Conservation (phyloP, 2,329 filamentous ascomycete species). For the Botrytis paeoniae region DNA sequence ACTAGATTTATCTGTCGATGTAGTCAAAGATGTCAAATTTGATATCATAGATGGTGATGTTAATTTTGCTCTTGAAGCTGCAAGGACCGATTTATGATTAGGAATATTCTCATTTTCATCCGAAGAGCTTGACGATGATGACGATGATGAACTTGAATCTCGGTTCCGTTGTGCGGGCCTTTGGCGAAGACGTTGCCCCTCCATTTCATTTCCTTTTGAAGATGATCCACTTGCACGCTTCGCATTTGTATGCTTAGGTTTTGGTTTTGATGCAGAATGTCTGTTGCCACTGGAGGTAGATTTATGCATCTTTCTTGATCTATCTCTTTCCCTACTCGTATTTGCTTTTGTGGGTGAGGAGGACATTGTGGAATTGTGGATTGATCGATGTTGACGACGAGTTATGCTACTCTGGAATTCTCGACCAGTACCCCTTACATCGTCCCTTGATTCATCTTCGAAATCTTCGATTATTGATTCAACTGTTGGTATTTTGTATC, state of each 20-base stretch:
- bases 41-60: slow-evolving; percentile 39
- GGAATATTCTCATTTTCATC: slow-evolving; percentile 29
- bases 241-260: slow-evolving; percentile 24
- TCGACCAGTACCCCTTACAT: slow-evolving; percentile 23
- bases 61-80: slow-evolving; percentile 31
- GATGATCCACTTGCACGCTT: slow-evolving; percentile 25
- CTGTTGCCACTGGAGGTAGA: slow-evolving; percentile 23
- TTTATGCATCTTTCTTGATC: slow-evolving; percentile 27
- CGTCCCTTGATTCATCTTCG: slow-evolving; percentile 32
- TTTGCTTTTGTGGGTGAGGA: slow-evolving; percentile 29
- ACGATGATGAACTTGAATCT: slow-evolving; percentile 26
- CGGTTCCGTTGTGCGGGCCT: slow-evolving; percentile 25
- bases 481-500: slow-evolving; percentile 31
- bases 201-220: slow-evolving; percentile 24
- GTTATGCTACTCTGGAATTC: slow-evolving; percentile 21
- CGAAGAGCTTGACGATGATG: slow-evolving; percentile 28
- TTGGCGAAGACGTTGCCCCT: slow-evolving; percentile 24
- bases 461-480: slow-evolving; percentile 34
- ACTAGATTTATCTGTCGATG: slow-evolving; percentile 39
- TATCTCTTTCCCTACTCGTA: slow-evolving; percentile 30
- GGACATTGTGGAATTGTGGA: slow-evolving; percentile 26
- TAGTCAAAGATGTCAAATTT: slow-evolving; percentile 35
- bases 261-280: slow-evolving; percentile 27
- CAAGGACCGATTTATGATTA: slow-evolving; percentile 30
- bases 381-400: slow-evolving; percentile 21